Base-by-base conservation (phyloP, 139 green algal species). In the Parachlorella kessleri region DNA sequence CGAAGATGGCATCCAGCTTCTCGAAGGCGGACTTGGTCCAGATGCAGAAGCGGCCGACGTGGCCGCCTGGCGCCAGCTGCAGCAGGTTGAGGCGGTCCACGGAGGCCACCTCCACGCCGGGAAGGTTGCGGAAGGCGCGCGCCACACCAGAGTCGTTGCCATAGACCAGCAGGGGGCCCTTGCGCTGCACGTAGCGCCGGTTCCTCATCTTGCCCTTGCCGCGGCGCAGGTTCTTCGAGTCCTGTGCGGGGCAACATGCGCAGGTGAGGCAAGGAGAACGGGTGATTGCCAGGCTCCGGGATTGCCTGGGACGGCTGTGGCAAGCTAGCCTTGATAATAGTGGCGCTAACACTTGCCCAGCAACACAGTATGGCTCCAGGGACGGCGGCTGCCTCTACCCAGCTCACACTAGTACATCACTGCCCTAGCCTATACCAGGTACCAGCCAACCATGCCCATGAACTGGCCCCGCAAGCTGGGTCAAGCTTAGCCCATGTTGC, bases 161-260 rank as follows among this genome's bases (percentile, higher is more conserved):
- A 81, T 95, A 98, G 36, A 99, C 86, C 7, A 99, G 90, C 79
- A 99, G 91, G 14, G 97, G 97, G 53, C 97, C 97, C 81, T 94
- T 94, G 87, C 96, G 94, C 80, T 89, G 87, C 26, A 96, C 84
- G 87, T 99, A 99, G 74, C 97, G 94, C 66, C 94, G 81, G 93
- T 99, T 99, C 33, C 96, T 84, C 94, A 99, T 97, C 94, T 99
- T 99, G 84, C 95, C 96, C 92, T 99, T 98, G 83, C 95, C 95
- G 33, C 84, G 74, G 69, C 83, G 83, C 65, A 88, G 78, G 79
- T 88, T 88, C 28, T 72, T 75, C n/a, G 83, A 81, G 40, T 35
- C 78, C 40, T 67, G 63, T 26, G 37, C 36, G 14, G 48, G 48
- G 48, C 48, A 18, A 18, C 10, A 59, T 59, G 48, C 14, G 48